These are phyloP conservation scores for Paramecium sonneborni DNA, from an alignment of 73 alveolate species.

Conservation along the genomic window DNA sequence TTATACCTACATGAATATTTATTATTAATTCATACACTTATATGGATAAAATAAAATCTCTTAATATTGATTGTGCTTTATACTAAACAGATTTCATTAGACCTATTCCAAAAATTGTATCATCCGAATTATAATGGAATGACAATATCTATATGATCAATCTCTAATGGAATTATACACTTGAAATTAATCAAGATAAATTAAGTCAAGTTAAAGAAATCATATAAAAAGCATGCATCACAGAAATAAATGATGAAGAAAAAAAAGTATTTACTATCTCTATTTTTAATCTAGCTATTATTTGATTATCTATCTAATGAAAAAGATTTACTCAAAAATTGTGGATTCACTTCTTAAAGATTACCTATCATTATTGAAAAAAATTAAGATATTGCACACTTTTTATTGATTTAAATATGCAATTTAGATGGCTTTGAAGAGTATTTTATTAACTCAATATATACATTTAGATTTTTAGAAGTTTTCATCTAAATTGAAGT, in stretches of 20 bases:
- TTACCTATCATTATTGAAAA: neutral
- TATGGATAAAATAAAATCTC: constrained; percentile 5
- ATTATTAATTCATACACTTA: neutral
- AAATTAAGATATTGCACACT: neutral
- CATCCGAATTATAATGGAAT: neutral
- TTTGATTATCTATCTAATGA: neutral
- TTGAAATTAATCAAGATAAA: neutral
- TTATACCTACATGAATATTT: neutral
- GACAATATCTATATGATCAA: neutral
- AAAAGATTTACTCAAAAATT: neutral
- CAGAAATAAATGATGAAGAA: neutral
- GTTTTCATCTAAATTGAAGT: neutral
- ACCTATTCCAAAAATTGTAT: neutral
- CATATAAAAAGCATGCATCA: neutral
- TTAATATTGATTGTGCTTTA: neutral
- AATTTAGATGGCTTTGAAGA: neutral
- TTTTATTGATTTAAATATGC: neutral
- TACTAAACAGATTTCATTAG: neutral
- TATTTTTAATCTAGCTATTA: neutral
- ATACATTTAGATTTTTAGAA: neutral
- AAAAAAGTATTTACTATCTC: neutral
- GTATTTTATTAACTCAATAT: neutral
- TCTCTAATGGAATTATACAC: neutral
- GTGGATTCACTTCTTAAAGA: neutral
- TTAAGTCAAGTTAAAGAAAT: neutral